Percentiles rank a stretch among this genome's conserved stretches.
phyloP scores from a whole-genome alignment of 139 green algal species.

The Tetratostichococcus sp. region DNA sequence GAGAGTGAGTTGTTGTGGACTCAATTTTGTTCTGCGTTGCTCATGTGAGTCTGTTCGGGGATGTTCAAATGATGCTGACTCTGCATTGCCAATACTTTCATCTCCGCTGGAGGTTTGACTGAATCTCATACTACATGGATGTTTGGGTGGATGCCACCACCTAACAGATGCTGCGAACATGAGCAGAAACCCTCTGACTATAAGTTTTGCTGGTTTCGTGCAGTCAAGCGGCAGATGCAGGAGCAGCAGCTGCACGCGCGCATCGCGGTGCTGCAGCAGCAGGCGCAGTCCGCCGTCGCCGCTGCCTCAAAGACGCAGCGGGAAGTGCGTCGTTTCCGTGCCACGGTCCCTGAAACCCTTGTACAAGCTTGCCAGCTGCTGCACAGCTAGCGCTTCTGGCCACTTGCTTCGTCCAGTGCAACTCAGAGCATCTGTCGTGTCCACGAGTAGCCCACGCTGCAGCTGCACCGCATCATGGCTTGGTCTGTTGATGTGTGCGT shows the following conservation, averaged over 20 bases:
- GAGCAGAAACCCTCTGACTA: too few relatives aligned
- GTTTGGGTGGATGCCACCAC: too few relatives aligned
- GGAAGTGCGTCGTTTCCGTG: conserved; percentile 40
- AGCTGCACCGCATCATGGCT: not conserved
- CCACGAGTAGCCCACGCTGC: too few relatives aligned
- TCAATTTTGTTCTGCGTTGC: too few relatives aligned
- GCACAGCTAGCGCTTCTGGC: too few relatives aligned
- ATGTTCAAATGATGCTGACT: too few relatives aligned
- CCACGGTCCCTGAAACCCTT: not conserved
- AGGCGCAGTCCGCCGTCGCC: conserved; percentile 58
- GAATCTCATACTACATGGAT: too few relatives aligned
- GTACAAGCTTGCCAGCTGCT: not conserved
- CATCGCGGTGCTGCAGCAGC: conserved; percentile 78
- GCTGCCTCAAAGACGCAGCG: conserved; percentile 72
- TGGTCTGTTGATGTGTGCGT: not conserved
- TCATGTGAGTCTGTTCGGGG: too few relatives aligned
- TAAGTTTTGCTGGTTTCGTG: not conserved
- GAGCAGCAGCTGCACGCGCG: conserved; percentile 75
- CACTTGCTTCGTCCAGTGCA: too few relatives aligned
- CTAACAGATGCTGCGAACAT: too few relatives aligned
- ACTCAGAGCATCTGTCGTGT: too few relatives aligned
- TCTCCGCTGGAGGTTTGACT: too few relatives aligned
- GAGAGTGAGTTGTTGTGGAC: conserved; percentile 20
- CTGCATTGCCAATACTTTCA: not conserved
- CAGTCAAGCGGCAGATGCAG: conserved; percentile 58